A percentile compares a stretch with the other conserved stretches of the same genome.
Evolutionary conservation across 75 land plant species (phyloP).

Genomic region (Selaginella tamariscina): DNA sequence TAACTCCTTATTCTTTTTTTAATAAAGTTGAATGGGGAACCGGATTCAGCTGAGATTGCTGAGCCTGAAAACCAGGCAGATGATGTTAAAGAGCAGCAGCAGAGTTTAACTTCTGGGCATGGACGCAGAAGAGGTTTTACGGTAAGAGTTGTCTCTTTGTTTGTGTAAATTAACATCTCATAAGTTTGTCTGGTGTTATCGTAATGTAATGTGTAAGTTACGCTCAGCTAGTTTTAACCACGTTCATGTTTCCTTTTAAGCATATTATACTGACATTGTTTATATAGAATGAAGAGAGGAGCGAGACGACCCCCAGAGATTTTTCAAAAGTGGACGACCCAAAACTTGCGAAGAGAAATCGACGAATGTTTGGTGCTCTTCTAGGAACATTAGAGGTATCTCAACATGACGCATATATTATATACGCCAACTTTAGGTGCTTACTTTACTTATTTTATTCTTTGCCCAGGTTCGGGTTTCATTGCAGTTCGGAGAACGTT

Average conservation of each 20-base stretch:
- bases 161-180: too few relatives aligned
- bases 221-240: too few relatives aligned
- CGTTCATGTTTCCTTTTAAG: not conserved
- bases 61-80: not conserved
- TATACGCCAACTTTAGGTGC: not conserved
- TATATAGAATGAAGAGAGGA: conserved; percentile 14
- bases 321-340: conserved; percentile 72
- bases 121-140: not conserved
- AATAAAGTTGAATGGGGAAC: not conserved
- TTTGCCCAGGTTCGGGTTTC: conserved; percentile 8
- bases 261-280: not conserved
- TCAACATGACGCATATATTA: not conserved
- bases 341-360: conserved; percentile 71
- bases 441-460: conserved; percentile 5
- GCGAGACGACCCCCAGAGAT: conserved; percentile 60
- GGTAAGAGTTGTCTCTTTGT: not conserved
- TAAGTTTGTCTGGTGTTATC: too few relatives aligned
- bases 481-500: not conserved
- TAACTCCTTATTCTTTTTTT: not conserved
- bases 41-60: not conserved
- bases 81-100: too few relatives aligned
- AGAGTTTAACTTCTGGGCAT: not conserved
- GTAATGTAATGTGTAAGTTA: too few relatives aligned
- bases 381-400: conserved; percentile 86
- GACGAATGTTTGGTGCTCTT: conserved; percentile 85